Evolutionary conservation across 83 land plant species (phyloP), one percentile per base, ranked within the genome.

Genomic region (Picea mariana): DNA sequence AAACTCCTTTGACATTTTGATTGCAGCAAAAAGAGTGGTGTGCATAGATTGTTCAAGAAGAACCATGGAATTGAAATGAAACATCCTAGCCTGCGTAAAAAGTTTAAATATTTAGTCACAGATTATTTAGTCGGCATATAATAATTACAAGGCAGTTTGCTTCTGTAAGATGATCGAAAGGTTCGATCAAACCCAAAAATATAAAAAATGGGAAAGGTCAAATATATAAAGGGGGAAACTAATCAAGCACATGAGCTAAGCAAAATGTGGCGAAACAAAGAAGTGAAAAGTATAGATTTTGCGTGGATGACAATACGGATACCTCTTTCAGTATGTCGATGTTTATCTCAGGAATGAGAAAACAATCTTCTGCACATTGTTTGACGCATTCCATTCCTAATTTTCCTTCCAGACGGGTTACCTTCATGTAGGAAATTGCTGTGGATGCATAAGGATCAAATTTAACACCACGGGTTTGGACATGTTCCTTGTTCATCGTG

Each of bases 301-400:
- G 40, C n/a, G 80, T 7, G 21, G 27, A 78, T 44, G 47, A 44
- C 47, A 7, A 79, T 52, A 34, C 4, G 24, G 5, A 79, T 88
- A 95, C 99, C 97, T 98, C 99, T 84, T 96, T 96, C 23, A 98
- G 85, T 75, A 98, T 93, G 58, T 91, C 91, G 16, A 86, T 63
- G 77, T 94, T 86, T 34, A 97, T 67, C 20, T 97, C 98, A 12
- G 89, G 80, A 34, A 52, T 61, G 8, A 66, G 27, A 11, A 96
- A 80, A 2, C 91, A 88, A 77, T 92, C 89, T 88, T 98, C 98
- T 0, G 98, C 95, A 75, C 89, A 78, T 20, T 79, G 91, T 72
- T 86, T 85, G 66, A 83, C 88, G 59, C 84, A 89, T 81, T 89
- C 90, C 86, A 88, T 88, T 83, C 67, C 84, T 83, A 93, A 76